Base-by-base conservation (phyloP, 345 rosid species). In the Salix suchowensis region DNA sequence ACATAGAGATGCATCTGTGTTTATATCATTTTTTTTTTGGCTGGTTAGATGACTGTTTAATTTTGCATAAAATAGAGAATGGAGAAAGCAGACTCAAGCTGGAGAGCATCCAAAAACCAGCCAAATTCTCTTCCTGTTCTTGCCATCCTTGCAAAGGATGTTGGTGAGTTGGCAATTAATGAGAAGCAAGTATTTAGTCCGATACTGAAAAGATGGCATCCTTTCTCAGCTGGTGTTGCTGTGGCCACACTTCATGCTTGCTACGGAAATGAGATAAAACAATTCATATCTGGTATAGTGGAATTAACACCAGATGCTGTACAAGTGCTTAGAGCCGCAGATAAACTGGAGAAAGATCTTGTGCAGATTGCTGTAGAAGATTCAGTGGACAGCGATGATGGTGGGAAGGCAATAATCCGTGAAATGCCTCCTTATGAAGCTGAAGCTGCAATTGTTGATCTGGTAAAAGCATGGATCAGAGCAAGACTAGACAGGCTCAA, bases 401-500 rank as follows among this genome's bases (percentile, higher is more conserved):
- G 98, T 70, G 98, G 98, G 72, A 95, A 95, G 86, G 97, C 94
- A 68, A 91, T 95, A 72, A 95, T 95, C 73, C 94, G 98, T 34
- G 98, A 95, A 85, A 95, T 95, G 98, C 96, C 98, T 77, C 98
- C 98, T 36, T 95, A 75, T 68, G 98, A 95, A 82, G 98, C 98
- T n/a, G 98, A 93, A 80, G 84, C 91, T 8, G 93, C 93, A 58
- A 93, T 95, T 75, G 96, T 93, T 76, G 91, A 91, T 89, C 88
- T 93, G 73, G 96, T 95, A 21, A 95, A 93, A 79, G 83, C 76
- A 46, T 95, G 98, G 98, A 89, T 95, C 77, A 90, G 83, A 74
- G 80, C 85, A 67, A 93, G 94, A 80, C 78, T 89, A 67, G 98
- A 93, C 85, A 88, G 94, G 83, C 73, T 93, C 77, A 93, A 90